A percentile compares a stretch with the other conserved stretches of the same genome.
Evolutionary conservation across 768 basidiomycete genomes (phyloP).

Genomic region (Russula sp.): DNA sequence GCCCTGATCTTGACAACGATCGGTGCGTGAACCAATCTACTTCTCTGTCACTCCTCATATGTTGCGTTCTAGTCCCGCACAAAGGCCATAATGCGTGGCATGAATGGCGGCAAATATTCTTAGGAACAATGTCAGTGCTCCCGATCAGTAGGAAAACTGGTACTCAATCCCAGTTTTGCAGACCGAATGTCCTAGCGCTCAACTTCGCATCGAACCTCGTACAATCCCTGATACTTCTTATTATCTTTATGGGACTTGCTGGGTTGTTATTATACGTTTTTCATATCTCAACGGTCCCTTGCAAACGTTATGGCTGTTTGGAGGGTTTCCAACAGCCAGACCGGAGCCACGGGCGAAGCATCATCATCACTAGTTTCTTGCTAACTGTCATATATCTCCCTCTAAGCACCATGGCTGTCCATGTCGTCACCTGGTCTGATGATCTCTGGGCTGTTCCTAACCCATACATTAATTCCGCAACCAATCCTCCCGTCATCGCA

Average conservation of each 20-base stretch:
- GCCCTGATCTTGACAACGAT: conserved; percentile 64
- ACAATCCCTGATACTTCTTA: conserved; percentile 54
- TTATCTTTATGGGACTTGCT: conserved; percentile 51
- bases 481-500: conserved; percentile 42
- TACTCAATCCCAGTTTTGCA: conserved; percentile 27
- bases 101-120: conserved; percentile 53
- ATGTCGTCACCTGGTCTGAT: conserved; percentile 70
- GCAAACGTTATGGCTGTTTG: conserved; percentile 42
- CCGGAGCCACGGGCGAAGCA: conserved; percentile 42
- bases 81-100: conserved; percentile 32
- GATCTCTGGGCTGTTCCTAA: conserved; percentile 71
- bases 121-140: conserved; percentile 58
- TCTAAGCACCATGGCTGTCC: conserved; percentile 69
- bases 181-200: conserved; percentile 68
- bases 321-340: conserved; percentile 51
- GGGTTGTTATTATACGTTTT: conserved; percentile 54
- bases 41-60: background rate
- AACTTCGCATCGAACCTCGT: conserved; percentile 60
- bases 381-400: conserved; percentile 69
- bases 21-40: conserved; percentile 33
- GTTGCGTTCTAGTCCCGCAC: conserved; percentile 37
- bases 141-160: background rate
- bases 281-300: conserved; percentile 42
- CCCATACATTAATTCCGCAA: conserved; percentile 56
- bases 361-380: conserved; percentile 58